phyloP scores from a whole-genome alignment of 2,329 filamentous ascomycete species.

The Pyricularia sp. region DNA sequence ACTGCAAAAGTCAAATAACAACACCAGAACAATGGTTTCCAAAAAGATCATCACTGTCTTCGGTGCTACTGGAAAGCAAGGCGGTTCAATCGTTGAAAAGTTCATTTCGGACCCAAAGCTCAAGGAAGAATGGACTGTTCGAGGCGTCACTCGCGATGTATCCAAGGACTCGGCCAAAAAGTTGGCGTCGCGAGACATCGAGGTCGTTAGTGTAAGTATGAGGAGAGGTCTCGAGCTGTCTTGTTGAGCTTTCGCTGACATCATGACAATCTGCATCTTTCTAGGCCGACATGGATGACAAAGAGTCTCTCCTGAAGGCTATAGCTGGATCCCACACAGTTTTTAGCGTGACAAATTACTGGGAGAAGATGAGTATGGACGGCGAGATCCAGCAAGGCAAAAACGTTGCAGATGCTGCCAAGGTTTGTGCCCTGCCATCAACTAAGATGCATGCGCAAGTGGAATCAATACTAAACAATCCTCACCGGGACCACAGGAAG shows the following conservation, averaged over 20 bases:
- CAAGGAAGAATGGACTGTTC: conserved; percentile 13
- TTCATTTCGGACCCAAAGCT: conserved; percentile 11
- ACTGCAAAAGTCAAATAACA: not conserved
- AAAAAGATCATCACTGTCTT: conserved; percentile 12
- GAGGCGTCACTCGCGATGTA: conserved; percentile 36
- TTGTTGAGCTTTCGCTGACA: not conserved
- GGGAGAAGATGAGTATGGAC: conserved; percentile 28
- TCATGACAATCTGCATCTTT: not conserved
- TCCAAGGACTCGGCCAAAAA: conserved; percentile 22
- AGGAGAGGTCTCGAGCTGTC: too few species aligned
- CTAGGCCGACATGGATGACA: conserved; percentile 36
- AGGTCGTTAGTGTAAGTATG: conserved; percentile 21
- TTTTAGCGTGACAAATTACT: conserved; percentile 39
- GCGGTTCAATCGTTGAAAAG: conserved; percentile 11
- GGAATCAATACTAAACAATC: conserved; percentile 14
- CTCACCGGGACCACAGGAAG: conserved; percentile 6
- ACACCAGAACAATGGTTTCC: not conserved
- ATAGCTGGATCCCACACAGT: conserved; percentile 33
- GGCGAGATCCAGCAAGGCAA: conserved; percentile 32
- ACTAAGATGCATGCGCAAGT: not conserved
- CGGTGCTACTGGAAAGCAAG: conserved; percentile 15
- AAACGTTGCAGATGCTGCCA: conserved; percentile 31
- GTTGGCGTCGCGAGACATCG: conserved; percentile 28
- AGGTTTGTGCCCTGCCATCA: conserved; percentile 15
- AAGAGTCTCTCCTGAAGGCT: conserved; percentile 27